A percentile compares a stretch with the other conserved stretches of the same genome.
Conservation (phyloP, 2,329 filamentous ascomycete species). For the Thelonectria blattea region DNA sequence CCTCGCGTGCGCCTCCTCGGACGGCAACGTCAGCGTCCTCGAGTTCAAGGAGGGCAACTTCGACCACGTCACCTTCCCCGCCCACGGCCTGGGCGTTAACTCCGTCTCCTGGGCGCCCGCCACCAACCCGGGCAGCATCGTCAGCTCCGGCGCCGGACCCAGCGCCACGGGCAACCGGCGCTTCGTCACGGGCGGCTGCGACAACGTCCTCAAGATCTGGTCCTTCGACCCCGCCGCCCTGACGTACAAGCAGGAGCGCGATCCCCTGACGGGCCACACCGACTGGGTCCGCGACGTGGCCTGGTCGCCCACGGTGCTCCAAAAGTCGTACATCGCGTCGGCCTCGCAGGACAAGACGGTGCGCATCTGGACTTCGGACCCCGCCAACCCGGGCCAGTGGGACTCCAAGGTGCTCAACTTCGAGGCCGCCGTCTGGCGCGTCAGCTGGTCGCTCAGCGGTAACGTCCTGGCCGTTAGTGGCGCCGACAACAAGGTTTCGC, state of each 20-base stretch:
- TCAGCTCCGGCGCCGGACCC: slow-evolving; percentile 70
- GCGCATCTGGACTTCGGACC: slow-evolving; percentile 89
- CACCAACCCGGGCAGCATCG: slow-evolving; percentile 81
- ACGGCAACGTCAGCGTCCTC: slow-evolving; percentile 91
- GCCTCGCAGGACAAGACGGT: slow-evolving; percentile 97
- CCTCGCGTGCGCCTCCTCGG: slow-evolving; percentile 90
- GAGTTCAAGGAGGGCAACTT: slow-evolving; percentile 97
- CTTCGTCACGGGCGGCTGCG: slow-evolving; percentile 93
- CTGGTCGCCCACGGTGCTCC: slow-evolving; percentile 93
- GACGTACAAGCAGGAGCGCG: slow-evolving; percentile 66
- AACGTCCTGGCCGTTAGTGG: slow-evolving; percentile 95
- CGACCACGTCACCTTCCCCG: slow-evolving; percentile 86
- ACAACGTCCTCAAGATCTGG: slow-evolving; percentile 96
- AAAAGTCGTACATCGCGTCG: slow-evolving; percentile 95
- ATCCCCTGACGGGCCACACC: slow-evolving; percentile 77
- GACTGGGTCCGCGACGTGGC: slow-evolving; percentile 99
- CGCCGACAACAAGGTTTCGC: slow-evolving; percentile 92
- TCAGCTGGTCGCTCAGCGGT: slow-evolving; percentile 96
- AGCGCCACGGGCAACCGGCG: slow-evolving; percentile 71
- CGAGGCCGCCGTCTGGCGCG: slow-evolving; percentile 89
- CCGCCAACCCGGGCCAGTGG: slow-evolving; percentile 72
- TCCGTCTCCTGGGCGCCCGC: slow-evolving; percentile 94
- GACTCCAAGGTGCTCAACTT: slow-evolving; percentile 84
- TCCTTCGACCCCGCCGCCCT: slow-evolving; percentile 71
- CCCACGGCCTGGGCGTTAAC: slow-evolving; percentile 94